Evolutionary conservation across 179 eudicot genomes (phyloP), one percentile per base, ranked within the genome.

Genomic region (Corrigiola litoralis): DNA sequence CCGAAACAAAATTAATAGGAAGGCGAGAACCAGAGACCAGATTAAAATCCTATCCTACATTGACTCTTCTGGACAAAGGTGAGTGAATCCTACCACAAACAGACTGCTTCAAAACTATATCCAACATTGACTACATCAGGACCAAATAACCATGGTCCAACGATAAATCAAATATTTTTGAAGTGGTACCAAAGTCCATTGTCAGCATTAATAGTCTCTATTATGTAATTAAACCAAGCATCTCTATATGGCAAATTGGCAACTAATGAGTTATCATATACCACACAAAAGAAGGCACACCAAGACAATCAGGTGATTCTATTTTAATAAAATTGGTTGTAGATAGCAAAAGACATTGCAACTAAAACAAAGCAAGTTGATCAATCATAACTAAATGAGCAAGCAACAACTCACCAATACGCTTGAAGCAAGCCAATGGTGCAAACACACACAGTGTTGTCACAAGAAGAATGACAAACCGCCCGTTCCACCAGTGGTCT

Each of bases 391-490:
- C 21, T 14, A 13, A 58, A 64, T 32, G 33, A 46, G 23, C 56
- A 40, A 47, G 29, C 18, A 61, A 32, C 54, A 11, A 55, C 79
- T 58, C 62, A 85, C 90, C 90, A 20, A 85, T 79, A 17, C 90
- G 84, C 75, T 81, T 83, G 38, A 85, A 82, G 77, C 79, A 83
- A 24, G 88, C 79, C 76, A 87, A 73, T 27, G 95, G 95, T 70
- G 87, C 84, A 77, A 87, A 81, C 34, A 87, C 84, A 70, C 56
- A 67, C 4, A 87, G 66, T 57, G 91, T 81, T 37, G 84, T 80
- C 65, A 80, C 68, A 11, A 83, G 76, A 63, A 87, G 87, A 69
- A 85, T 77, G 76, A 68, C 52, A 33, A 67, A 34, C 41, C 91
- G 84, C 2, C 80, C 73, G 29, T 47, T 87, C 95, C 91, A 87